A percentile compares a stretch with the other conserved stretches of the same genome.
These are phyloP conservation scores for Platanus orientalis DNA, from an alignment of 164 flowering plant genomes.

Conservation along the genomic window DNA sequence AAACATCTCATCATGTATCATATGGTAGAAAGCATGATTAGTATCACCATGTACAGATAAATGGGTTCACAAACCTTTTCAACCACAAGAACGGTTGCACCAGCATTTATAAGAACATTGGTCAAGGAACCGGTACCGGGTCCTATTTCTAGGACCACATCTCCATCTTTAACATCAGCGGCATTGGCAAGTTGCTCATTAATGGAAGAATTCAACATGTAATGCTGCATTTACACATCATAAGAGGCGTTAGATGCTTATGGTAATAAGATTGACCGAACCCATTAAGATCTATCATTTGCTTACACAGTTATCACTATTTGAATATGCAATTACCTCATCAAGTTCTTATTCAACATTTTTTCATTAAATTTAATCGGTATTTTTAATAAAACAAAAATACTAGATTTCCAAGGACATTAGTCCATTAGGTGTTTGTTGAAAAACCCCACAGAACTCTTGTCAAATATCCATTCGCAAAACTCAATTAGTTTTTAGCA, in stretches of 20 bases:
- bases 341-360: too few species aligned
- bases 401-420: not conserved
- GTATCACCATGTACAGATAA: too few species aligned
- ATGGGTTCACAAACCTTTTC: conserved; percentile 61
- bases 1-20: not conserved
- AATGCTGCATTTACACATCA: conserved; percentile 57
- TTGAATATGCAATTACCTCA: not conserved
- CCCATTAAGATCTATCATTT: not conserved
- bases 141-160: conserved; percentile 85
- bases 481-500: not conserved
- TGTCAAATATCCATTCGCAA: not conserved
- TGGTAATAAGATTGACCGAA: not conserved
- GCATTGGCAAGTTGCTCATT: conserved; percentile 67
- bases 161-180: conserved; percentile 70
- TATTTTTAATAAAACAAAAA: not conserved
- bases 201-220: conserved; percentile 71
- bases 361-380: too few species aligned
- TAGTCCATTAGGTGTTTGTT: conserved; percentile 19
- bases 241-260: not conserved
- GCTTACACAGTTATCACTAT: too few species aligned
- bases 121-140: conserved; percentile 97
- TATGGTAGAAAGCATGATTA: not conserved
- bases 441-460: conserved; percentile 21
- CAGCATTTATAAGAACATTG: conserved; percentile 66
- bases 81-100: conserved; percentile 79